Conservation (phyloP, 2,329 filamentous ascomycete genomes). For the Ceratocystis variospora region DNA sequence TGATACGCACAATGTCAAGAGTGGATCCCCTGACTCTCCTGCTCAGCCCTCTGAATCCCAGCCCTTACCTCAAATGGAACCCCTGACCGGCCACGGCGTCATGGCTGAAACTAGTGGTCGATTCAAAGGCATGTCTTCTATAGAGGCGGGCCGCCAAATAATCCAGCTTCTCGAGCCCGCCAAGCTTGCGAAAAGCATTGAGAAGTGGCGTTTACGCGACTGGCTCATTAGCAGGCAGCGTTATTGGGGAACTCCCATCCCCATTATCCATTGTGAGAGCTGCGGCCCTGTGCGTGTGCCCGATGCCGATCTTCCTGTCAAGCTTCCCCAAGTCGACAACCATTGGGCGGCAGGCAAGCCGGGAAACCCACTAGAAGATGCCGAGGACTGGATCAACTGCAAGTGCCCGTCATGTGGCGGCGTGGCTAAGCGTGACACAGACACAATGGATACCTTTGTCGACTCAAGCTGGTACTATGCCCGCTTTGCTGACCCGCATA, state of each 20-base stretch:
- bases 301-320: constrained; percentile 59
- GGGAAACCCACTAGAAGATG: constrained; percentile 64
- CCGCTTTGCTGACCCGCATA: constrained; percentile 60
- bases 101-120: constrained; percentile 52
- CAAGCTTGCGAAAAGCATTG: constrained; percentile 45
- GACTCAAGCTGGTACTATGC: constrained; percentile 92
- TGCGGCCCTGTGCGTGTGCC: constrained; percentile 74
- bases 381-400: constrained; percentile 60
- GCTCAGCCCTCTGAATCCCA: not conserved
- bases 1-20: constrained; percentile 22
- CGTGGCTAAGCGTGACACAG: constrained; percentile 66
- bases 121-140: constrained; percentile 50
- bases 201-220: constrained; percentile 71
- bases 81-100: constrained; percentile 51
- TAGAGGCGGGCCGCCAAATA: constrained; percentile 47
- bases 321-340: constrained; percentile 53
- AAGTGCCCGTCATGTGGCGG: constrained; percentile 59
- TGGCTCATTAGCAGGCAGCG: constrained; percentile 88
- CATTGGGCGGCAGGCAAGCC: constrained; percentile 55
- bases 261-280: constrained; percentile 64
- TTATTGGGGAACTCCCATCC: constrained; percentile 85
- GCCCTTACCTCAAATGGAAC: constrained; percentile 32
- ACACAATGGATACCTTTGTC: constrained; percentile 94
- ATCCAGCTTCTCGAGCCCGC: constrained; percentile 42
- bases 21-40: not conserved